These are phyloP conservation scores for Ophiostoma perfectum DNA, from an alignment of 2,329 filamentous ascomycete genomes.

Conservation along the genomic window DNA sequence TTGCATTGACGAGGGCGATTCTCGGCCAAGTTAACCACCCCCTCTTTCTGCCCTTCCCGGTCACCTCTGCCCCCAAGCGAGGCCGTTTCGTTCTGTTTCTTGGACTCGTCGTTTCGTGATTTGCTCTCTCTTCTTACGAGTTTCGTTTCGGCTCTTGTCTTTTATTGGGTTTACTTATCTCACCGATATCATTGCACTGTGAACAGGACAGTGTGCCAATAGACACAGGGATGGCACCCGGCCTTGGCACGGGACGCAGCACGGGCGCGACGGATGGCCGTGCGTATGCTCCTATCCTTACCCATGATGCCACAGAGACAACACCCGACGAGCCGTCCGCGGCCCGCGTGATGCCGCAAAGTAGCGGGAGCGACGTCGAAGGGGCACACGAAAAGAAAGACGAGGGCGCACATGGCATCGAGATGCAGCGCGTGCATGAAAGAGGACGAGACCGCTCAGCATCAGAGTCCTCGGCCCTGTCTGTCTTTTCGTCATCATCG, in stretches of 20 bases:
- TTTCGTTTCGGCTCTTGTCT: too few species aligned
- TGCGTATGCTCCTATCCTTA: not conserved
- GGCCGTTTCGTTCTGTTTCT: too few species aligned
- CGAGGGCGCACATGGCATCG: conserved; percentile 4
- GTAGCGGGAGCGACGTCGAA: not conserved
- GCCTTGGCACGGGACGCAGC: not conserved
- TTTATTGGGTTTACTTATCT: too few species aligned
- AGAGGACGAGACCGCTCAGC: not conserved
- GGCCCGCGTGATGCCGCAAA: not conserved
- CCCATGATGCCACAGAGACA: not conserved
- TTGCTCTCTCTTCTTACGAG: too few species aligned
- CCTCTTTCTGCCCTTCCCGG: too few species aligned
- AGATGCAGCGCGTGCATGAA: conserved; percentile 11
- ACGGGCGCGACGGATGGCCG: not conserved
- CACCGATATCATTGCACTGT: too few species aligned
- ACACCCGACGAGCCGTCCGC: not conserved
- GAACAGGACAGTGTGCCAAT: too few species aligned
- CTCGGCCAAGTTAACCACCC: too few species aligned
- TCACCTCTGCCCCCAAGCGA: too few species aligned
- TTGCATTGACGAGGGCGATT: too few species aligned
- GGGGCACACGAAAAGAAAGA: not conserved
- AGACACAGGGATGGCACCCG: not conserved
- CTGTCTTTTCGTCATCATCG: not conserved
- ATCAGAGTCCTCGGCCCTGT: conserved; percentile 2
- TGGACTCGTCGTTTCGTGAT: too few species aligned